phyloP scores from a whole-genome alignment of 805 yeast genomes.

The Cyberlindnera veronae region DNA sequence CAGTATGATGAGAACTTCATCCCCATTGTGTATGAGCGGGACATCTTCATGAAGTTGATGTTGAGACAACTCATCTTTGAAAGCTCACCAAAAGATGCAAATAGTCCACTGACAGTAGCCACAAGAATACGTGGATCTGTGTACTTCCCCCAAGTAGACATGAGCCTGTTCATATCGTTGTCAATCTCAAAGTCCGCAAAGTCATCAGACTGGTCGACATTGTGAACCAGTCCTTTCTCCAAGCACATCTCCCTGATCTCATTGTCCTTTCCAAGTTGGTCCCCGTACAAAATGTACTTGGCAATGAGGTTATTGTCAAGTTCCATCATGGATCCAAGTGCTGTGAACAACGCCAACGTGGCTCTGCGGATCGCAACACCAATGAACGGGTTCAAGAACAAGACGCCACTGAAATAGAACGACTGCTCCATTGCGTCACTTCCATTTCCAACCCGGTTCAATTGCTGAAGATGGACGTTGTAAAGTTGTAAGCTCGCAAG shows the following conservation, averaged over 20 bases:
- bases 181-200: conserved; percentile 9
- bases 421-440: conserved; percentile 5
- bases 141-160: conserved; percentile 3
- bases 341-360: conserved; percentile 2
- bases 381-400: conserved; percentile 6
- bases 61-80: conserved; percentile 5
- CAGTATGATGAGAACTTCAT: conserved; percentile 7
- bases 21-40: conserved; percentile 3
- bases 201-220: neutral
- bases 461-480: conserved; percentile 2
- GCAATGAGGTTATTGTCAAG: conserved; percentile 4
- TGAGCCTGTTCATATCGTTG: conserved; percentile 5
- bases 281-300: conserved; percentile 8
- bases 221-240: conserved; percentile 1
- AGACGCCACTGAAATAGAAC: conserved; percentile 4
- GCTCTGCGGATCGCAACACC: conserved; percentile 4
- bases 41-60: conserved; percentile 6
- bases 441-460: conserved; percentile 3
- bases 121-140: conserved; percentile 4
- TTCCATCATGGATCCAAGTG: neutral
- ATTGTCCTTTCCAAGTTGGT: conserved; percentile 1
- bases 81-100: neutral
- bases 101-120: conserved; percentile 2
- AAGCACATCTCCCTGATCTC: conserved; percentile 8
- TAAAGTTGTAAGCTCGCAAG: conserved; percentile 5